These are phyloP conservation scores for Suaeda aralocaspica DNA, from an alignment of 148 eudicot species.

Conservation along the genomic window DNA sequence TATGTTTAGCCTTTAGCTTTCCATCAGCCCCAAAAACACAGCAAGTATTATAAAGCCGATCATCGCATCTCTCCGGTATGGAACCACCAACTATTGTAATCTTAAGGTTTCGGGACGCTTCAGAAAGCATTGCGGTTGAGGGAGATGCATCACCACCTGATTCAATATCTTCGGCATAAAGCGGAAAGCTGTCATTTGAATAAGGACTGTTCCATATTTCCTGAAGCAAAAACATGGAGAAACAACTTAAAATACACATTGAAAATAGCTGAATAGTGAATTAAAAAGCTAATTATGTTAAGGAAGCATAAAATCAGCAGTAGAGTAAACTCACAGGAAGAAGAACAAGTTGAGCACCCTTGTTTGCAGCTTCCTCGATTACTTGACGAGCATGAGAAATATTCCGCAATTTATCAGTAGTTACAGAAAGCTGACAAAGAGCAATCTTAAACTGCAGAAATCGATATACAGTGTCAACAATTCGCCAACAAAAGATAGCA, in stretches of 20 bases:
- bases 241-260: not conserved
- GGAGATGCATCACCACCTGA: conserved; percentile 66
- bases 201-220: conserved; percentile 89
- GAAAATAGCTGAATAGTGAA: no score
- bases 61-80: conserved; percentile 69
- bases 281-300: not conserved
- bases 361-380: conserved; percentile 63
- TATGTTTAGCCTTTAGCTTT: conserved; percentile 62
- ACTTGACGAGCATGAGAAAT: conserved; percentile 72
- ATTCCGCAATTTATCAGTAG: conserved; percentile 67
- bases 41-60: conserved; percentile 61
- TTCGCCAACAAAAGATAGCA: no score
- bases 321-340: conserved; percentile 47
- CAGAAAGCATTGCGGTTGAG: conserved; percentile 71
- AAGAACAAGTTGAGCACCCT: conserved; percentile 69
- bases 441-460: conserved; percentile 66
- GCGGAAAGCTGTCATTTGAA: conserved; percentile 68
- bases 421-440: conserved; percentile 75
- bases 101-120: conserved; percentile 40
- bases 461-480: conserved; percentile 1
- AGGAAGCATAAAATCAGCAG: not conserved
- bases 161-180: conserved; percentile 77
- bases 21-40: conserved; percentile 69
- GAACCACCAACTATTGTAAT: conserved; percentile 82
- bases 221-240: conserved; percentile 27